phyloP scores from a whole-genome alignment of 495 filamentous ascomycete species.

The Staphylotrichum longicolle region DNA sequence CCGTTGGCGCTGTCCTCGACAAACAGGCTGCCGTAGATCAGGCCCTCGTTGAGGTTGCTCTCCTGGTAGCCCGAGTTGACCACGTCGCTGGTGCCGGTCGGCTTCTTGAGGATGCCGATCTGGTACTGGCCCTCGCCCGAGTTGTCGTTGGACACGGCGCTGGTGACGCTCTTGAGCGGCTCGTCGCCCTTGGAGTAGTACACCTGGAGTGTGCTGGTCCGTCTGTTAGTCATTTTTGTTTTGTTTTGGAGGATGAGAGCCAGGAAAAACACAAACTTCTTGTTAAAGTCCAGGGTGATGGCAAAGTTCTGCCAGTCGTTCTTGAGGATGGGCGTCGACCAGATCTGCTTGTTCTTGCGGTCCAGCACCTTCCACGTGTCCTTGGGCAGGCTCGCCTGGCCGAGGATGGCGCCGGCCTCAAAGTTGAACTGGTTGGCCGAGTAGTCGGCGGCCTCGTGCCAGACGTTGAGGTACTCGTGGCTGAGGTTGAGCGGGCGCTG shows the following conservation, averaged over 20 bases:
- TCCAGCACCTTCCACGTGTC: slow-evolving; percentile 67
- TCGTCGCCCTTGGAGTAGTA: slow-evolving; percentile 53
- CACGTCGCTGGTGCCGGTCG: slow-evolving; percentile 52
- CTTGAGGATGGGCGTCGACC: slow-evolving; percentile 42
- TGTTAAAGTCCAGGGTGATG: slow-evolving; percentile 49
- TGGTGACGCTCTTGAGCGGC: slow-evolving; percentile 47
- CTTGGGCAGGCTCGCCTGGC: slow-evolving; percentile 73
- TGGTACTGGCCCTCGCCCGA: slow-evolving; percentile 56
- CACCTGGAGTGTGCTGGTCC: slow-evolving; percentile 49
- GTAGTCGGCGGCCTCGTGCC: slow-evolving; percentile 57
- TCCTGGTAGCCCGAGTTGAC: slow-evolving; percentile 55
- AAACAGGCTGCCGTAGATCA: slow-evolving; percentile 57
- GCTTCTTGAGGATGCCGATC: slow-evolving; percentile 57
- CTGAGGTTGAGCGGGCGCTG: slow-evolving; percentile 50
- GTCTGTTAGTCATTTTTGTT: background rate
- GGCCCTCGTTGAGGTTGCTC: slow-evolving; percentile 49
- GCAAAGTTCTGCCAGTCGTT: slow-evolving; percentile 60
- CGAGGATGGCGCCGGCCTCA: slow-evolving; percentile 50
- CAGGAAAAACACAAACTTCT: slow-evolving; percentile 43
- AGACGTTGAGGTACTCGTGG: slow-evolving; percentile 57
- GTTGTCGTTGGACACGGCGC: slow-evolving; percentile 50
- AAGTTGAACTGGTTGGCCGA: slow-evolving; percentile 57
- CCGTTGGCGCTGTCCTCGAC: slow-evolving; percentile 49
- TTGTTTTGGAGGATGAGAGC: background rate
- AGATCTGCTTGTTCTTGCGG: slow-evolving; percentile 48